These are phyloP conservation scores for Aquanectria penicillioides DNA, from an alignment of 2,329 filamentous ascomycete genomes.

Conservation along the genomic window DNA sequence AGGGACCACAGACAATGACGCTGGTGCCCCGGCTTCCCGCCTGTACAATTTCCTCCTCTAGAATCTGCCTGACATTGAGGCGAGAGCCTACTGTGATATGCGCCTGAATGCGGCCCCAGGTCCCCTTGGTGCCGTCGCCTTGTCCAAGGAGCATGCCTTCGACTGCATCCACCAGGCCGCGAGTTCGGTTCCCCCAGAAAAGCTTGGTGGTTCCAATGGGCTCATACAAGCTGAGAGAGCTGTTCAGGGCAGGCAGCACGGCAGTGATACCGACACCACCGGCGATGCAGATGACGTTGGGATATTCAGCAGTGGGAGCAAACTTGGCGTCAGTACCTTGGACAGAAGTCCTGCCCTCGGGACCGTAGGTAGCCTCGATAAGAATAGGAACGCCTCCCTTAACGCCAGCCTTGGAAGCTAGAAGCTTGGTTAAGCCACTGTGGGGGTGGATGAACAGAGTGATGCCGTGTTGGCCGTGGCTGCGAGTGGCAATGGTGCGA, in stretches of 20 bases:
- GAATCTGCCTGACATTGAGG: conserved; percentile 38
- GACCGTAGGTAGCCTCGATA: conserved; percentile 43
- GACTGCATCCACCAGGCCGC: conserved; percentile 39
- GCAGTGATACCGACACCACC: conserved; percentile 47
- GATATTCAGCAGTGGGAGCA: conserved; percentile 33
- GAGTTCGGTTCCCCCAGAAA: conserved; percentile 42
- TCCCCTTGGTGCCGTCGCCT: conserved; percentile 3
- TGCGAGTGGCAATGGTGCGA: conserved; percentile 2
- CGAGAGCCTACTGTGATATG: conserved; percentile 43
- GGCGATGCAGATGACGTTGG: conserved; percentile 42
- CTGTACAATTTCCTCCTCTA: conserved; percentile 37
- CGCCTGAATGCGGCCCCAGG: conserved; percentile 42
- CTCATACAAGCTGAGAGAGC: conserved; percentile 31
- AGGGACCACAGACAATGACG: conserved; percentile 43
- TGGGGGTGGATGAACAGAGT: conserved; percentile 42
- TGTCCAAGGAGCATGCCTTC: conserved; percentile 35
- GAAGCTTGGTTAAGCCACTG: conserved; percentile 35
- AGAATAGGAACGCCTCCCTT: conserved; percentile 38
- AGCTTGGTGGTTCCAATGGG: conserved; percentile 40
- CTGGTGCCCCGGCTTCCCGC: conserved; percentile 37
- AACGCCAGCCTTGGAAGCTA: conserved; percentile 28
- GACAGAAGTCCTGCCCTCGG: conserved; percentile 32
- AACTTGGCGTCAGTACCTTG: conserved; percentile 32
- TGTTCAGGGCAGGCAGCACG: conserved; percentile 39
- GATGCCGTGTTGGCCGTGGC: conserved; percentile 31